A percentile compares a stretch with the other conserved stretches of the same genome.
Conservation (phyloP, 2,329 filamentous ascomycete species). For the Hyphodiscus sp. region DNA sequence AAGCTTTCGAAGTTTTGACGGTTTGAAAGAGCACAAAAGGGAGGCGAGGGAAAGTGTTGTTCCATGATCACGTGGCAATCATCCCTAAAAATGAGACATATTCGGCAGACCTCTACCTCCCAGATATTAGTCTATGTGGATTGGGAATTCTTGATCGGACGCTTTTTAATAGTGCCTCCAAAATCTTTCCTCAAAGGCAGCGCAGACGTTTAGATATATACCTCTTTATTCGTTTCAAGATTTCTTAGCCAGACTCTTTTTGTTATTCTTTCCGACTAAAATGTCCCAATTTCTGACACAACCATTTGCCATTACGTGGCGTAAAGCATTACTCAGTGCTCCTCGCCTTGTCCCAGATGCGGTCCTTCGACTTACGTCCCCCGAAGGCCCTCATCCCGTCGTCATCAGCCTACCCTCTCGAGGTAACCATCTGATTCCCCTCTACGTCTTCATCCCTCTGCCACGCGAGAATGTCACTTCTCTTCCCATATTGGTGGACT, state of each 20-base stretch:
- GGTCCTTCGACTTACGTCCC: background rate
- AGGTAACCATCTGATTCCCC: background rate
- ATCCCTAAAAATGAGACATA: too few species aligned
- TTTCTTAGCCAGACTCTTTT: background rate
- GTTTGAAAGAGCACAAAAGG: too few species aligned
- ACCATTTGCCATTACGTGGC: background rate
- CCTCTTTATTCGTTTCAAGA: too few species aligned
- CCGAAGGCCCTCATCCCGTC: background rate
- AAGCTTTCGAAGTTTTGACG: too few species aligned
- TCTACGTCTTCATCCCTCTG: background rate
- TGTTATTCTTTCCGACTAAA: background rate
- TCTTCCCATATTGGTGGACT: background rate
- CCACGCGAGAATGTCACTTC: background rate
- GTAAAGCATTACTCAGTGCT: background rate
- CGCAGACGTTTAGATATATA: too few species aligned
- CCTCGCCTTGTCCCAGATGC: background rate
- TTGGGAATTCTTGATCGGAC: too few species aligned
- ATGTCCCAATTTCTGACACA: background rate
- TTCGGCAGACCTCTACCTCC: too few species aligned
- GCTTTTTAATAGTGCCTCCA: too few species aligned
- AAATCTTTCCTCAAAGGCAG: too few species aligned
- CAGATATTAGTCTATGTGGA: too few species aligned
- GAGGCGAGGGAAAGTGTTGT: too few species aligned
- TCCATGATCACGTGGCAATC: background rate
- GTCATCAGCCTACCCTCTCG: background rate